phyloP scores from a whole-genome alignment of 495 filamentous ascomycete genomes.

The Annulohypoxylon bovei region DNA sequence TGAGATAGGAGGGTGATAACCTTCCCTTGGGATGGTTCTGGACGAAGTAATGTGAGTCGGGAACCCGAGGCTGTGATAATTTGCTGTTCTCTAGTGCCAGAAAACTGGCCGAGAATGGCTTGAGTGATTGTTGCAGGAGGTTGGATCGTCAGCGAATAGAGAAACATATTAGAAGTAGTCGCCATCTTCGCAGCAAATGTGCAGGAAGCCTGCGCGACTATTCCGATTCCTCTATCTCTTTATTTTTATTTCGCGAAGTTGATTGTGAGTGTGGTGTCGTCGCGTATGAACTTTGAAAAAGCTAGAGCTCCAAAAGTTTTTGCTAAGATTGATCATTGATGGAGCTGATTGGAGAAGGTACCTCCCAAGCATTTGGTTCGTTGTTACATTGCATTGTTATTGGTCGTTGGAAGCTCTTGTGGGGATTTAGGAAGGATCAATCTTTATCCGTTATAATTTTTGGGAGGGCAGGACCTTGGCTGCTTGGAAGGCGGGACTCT shows the following conservation, averaged over 20 bases:
- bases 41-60: constrained; percentile 84
- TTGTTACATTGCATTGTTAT: not conserved
- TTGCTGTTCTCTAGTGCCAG: constrained; percentile 94
- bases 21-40: constrained; percentile 85
- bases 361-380: not conserved
- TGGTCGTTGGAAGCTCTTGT: constrained; percentile 7
- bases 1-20: constrained; percentile 85
- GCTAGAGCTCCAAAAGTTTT: constrained; percentile 5
- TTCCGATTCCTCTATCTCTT: constrained; percentile 34
- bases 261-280: constrained; percentile 3
- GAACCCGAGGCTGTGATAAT: constrained; percentile 95
- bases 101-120: constrained; percentile 92
- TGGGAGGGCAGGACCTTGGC: not conserved
- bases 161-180: constrained; percentile 95
- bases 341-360: constrained; percentile 31
- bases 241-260: constrained; percentile 17
- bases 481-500: not conserved
- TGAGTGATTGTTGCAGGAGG: constrained; percentile 87
- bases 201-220: constrained; percentile 66
- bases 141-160: constrained; percentile 95
- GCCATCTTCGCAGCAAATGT: constrained; percentile 75
- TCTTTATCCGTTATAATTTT: not conserved
- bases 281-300: not conserved
- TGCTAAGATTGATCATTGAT: constrained; percentile 2
- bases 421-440: not conserved